phyloP scores from a whole-genome alignment of 768 basidiomycete genomes.

The Mycena filopes region DNA sequence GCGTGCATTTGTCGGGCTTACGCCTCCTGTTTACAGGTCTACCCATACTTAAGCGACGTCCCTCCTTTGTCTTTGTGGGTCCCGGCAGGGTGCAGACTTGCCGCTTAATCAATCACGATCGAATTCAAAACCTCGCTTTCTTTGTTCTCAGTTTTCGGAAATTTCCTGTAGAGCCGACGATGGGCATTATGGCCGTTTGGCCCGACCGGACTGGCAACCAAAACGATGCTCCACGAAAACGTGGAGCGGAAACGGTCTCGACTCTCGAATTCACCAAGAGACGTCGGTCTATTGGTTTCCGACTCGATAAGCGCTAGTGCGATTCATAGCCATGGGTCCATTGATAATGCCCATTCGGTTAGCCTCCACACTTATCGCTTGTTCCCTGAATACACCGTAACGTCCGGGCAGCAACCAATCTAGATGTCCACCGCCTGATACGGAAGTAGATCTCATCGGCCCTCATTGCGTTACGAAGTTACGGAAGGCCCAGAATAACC shows the following conservation, averaged over 20 bases:
- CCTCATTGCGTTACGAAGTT: neutral
- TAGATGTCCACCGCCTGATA: neutral
- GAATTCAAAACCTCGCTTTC: no score
- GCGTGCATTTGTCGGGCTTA: no score
- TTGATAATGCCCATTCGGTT: conserved; percentile 6
- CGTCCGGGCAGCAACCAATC: neutral
- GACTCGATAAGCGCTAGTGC: neutral
- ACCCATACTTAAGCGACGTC: no score
- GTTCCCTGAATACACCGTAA: neutral
- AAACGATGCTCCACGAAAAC: no score
- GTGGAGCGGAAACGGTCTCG: neutral
- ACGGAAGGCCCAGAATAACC: neutral
- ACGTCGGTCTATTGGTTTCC: neutral
- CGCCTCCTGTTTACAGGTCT: no score
- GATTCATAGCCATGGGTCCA: neutral
- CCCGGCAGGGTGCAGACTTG: no score
- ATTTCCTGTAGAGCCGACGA: neutral
- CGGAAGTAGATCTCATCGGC: neutral
- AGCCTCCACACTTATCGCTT: conserved; percentile 5
- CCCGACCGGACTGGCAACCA: no score
- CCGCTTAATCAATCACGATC: no score
- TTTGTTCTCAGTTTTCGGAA: no score
- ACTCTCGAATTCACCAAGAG: no score
- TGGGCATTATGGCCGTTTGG: no score
- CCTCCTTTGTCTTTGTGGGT: no score